Evolutionary conservation across 768 basidiomycete species (phyloP), one percentile per base, ranked within the genome.

Genomic region (Lactarius indigo): DNA sequence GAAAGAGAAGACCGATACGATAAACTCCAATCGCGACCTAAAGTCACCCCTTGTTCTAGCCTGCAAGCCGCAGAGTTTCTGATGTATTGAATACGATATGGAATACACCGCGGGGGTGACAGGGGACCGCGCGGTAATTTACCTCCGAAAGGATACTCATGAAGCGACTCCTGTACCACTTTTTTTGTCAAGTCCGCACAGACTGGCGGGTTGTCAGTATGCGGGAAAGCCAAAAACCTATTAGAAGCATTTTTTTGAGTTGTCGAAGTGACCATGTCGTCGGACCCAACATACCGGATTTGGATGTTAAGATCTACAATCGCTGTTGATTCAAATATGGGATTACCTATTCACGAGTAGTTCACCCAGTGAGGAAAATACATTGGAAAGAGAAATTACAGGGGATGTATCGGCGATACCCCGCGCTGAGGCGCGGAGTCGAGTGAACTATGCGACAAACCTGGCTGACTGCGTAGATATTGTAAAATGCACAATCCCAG

Each of bases 201-300:
- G n/a, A 35, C n/a, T 30, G 10, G 13, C 18, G 56, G 1, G 35
- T 58, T 37, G 35, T 39, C n/a, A 57, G n/a, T 6, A 33, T 10
- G 17, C 20, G n/a, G 56, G 9, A 18, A 57, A 33, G 56, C 20
- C 33, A 12, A n/a, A 30, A 35, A 12, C 28, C 20, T 15, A 39
- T 23, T 3, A 39, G 39, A 28, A 61, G 13, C 47, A n/a, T n/a
- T n/a, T 8, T 52, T 50, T 41, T 63, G 47, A 58, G 28, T 58
- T 52, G 57, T 10, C 37, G 9, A 42, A 31, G 28, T 15, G 17
- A 26, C 57, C 63, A 47, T 30, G 9, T 60, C 33, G 31, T 60
- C 63, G 62, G 58, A 52, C 28, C 62, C 50, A 64, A 64, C 28
- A 26, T 67, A 56, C 66, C 57, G 33, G 39, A 64, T 68, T 59